These are phyloP conservation scores for Pichia sp. DNA, from an alignment of 1,139 yeast genomes.

Conservation along the genomic window DNA sequence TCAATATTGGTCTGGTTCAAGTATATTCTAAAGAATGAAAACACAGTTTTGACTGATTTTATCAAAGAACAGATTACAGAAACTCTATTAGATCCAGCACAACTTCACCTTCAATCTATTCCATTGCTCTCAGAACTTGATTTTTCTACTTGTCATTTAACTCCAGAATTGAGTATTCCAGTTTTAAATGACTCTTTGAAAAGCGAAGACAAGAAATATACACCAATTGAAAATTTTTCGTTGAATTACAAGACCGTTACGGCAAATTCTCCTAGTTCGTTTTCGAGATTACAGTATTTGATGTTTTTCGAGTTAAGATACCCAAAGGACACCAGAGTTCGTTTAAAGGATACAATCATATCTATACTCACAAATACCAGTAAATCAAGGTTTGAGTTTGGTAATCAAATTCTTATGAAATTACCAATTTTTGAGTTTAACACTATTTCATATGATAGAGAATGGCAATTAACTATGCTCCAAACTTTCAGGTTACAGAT, in stretches of 20 bases:
- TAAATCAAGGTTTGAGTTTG: slow-evolving; percentile 37
- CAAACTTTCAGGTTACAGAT: slow-evolving; percentile 52
- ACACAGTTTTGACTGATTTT: slow-evolving; percentile 10
- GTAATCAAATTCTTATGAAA: slow-evolving; percentile 44
- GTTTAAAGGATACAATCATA: slow-evolving; percentile 38
- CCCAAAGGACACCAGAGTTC: slow-evolving; percentile 40
- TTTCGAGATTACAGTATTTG: slow-evolving; percentile 21
- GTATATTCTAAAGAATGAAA: slow-evolving; percentile 9
- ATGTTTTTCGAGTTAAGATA: slow-evolving; percentile 47
- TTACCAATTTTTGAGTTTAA: slow-evolving; percentile 46
- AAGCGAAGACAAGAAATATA: neutral
- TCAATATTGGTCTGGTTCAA: slow-evolving; percentile 11
- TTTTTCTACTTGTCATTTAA: neutral
- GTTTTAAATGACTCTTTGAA: neutral
- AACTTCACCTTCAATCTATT: slow-evolving; percentile 6
- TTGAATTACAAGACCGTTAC: neutral
- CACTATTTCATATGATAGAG: slow-evolving; percentile 50
- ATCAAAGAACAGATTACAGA: slow-evolving; percentile 11
- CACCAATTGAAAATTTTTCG: neutral
- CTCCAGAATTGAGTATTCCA: neutral
- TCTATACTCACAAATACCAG: slow-evolving; percentile 47
- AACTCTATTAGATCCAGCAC: slow-evolving; percentile 9
- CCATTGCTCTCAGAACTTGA: slow-evolving; percentile 6
- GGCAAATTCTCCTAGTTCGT: neutral
- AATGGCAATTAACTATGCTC: slow-evolving; percentile 49